Conservation (phyloP, 1,139 yeast species). For the Yamadazyma friedrichii region DNA sequence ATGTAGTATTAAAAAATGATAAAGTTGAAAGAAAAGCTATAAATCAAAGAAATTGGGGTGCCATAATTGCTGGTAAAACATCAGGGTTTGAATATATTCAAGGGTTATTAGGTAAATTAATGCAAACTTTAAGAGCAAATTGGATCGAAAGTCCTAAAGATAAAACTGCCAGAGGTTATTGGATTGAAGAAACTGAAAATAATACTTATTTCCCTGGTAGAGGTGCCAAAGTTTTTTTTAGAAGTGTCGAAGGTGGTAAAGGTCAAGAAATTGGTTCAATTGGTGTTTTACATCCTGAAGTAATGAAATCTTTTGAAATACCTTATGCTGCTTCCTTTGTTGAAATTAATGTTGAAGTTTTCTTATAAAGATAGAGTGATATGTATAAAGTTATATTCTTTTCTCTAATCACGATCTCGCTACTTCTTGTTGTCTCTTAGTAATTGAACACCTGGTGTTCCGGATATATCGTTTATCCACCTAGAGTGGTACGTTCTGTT, state of each 20-base stretch:
- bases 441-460: too few relatives aligned
- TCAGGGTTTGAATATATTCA: conserved; percentile 94
- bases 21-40: conserved; percentile 82
- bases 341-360: conserved; percentile 86
- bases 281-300: conserved; percentile 97
- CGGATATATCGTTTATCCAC: too few relatives aligned
- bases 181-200: conserved; percentile 69
- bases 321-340: conserved; percentile 92
- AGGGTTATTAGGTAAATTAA: conserved; percentile 90
- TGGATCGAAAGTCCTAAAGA: conserved; percentile 64
- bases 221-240: conserved; percentile 83
- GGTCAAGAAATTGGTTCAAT: conserved; percentile 70
- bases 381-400: not conserved
- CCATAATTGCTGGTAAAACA: conserved; percentile 89
- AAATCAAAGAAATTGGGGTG: conserved; percentile 94
- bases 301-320: conserved; percentile 78
- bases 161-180: conserved; percentile 70
- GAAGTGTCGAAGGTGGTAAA: conserved; percentile 58
- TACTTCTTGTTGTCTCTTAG: not conserved
- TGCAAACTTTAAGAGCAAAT: conserved; percentile 92
- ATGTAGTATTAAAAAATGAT: conserved; percentile 83
- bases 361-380: conserved; percentile 32
- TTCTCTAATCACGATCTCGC: not conserved
- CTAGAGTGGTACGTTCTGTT: too few relatives aligned
- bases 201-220: conserved; percentile 94